Conservation (phyloP, 2,329 filamentous ascomycete genomes). For the Xylaria sp. region DNA sequence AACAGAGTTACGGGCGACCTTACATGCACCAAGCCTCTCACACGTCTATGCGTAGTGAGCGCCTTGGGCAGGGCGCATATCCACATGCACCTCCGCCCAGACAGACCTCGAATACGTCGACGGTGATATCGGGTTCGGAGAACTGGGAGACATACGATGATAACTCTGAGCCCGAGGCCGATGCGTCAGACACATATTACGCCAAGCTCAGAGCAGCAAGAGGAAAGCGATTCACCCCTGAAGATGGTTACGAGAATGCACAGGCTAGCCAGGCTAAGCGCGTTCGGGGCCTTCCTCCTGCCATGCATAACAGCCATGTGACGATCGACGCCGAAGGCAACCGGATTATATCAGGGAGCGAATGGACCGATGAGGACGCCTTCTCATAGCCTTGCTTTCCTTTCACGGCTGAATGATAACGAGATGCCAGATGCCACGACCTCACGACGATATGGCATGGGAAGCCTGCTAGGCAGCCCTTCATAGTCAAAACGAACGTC, state of each 20-base stretch:
- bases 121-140: constrained; percentile 82
- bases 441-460: constrained; percentile 45
- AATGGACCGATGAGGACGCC: constrained; percentile 74
- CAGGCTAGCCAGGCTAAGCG: constrained; percentile 63
- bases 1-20: constrained; percentile 51
- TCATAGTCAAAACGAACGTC: constrained; percentile 19
- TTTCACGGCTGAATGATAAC: constrained; percentile 42
- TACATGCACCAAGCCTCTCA: constrained; percentile 50
- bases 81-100: constrained; percentile 60
- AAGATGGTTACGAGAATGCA: constrained; percentile 55
- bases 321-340: constrained; percentile 69
- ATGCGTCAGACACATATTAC: constrained; percentile 82
- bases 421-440: constrained; percentile 43
- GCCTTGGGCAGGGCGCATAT: constrained; percentile 52
- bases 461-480: constrained; percentile 29
- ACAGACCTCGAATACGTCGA: constrained; percentile 82
- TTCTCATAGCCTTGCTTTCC: constrained; percentile 54
- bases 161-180: constrained; percentile 78
- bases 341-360: constrained; percentile 71
- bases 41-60: constrained; percentile 57
- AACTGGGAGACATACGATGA: constrained; percentile 99
- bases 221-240: constrained; percentile 71
- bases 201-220: constrained; percentile 78
- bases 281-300: constrained; percentile 63
- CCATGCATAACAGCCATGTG: constrained; percentile 59